phyloP scores from a whole-genome alignment of 768 basidiomycete species.

The Suillus decipiens region DNA sequence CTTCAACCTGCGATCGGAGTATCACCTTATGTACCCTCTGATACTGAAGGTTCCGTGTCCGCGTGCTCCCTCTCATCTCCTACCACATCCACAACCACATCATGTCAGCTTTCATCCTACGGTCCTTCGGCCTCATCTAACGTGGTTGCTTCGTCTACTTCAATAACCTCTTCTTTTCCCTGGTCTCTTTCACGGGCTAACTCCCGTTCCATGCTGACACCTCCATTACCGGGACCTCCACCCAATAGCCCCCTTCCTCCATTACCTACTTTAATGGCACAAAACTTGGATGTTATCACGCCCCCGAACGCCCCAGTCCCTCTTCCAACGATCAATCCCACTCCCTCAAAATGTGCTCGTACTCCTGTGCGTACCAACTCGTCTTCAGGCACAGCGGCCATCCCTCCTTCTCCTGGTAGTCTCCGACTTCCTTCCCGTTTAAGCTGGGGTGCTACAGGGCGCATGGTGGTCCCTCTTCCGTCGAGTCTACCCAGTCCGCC shows the following conservation, averaged over 20 bases:
- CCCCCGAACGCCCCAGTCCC: neutral
- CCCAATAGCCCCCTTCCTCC: conserved; percentile 33
- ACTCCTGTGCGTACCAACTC: conserved; percentile 13
- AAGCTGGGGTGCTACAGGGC: conserved; percentile 29
- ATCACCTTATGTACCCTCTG: conserved; percentile 24
- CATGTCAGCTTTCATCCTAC: conserved; percentile 11
- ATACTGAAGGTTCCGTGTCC: conserved; percentile 17
- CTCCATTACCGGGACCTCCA: conserved; percentile 29
- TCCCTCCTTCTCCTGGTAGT: conserved; percentile 29
- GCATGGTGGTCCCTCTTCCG: conserved; percentile 15
- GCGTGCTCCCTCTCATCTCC: conserved; percentile 17
- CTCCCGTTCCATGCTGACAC: conserved; percentile 29
- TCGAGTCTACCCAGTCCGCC: conserved; percentile 31
- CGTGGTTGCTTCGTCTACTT: conserved; percentile 3
- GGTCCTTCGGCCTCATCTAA: conserved; percentile 6
- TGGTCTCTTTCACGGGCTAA: conserved; percentile 23
- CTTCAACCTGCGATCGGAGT: conserved; percentile 25
- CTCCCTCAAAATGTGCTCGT: conserved; percentile 30
- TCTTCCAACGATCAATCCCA: conserved; percentile 4
- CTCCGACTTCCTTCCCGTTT: conserved; percentile 34
- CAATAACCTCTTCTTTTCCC: conserved; percentile 17
- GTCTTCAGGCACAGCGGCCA: neutral
- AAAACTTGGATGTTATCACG: neutral
- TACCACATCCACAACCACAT: conserved; percentile 12
- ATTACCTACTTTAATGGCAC: conserved; percentile 16